Base-by-base conservation (phyloP, 495 filamentous ascomycete species). In the Paragyromitra xinjiangensis region DNA sequence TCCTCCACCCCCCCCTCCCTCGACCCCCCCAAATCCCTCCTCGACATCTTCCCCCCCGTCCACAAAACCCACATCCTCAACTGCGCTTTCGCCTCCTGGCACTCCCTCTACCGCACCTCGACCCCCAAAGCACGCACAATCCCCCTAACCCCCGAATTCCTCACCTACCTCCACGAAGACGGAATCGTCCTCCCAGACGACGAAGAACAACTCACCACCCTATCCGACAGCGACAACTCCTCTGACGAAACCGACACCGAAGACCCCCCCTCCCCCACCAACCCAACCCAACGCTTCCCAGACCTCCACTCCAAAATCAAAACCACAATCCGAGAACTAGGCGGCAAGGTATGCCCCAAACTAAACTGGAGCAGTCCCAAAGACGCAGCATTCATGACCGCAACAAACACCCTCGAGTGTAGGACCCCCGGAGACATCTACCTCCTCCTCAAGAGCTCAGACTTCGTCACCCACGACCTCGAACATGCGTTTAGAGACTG, bases 331-430 rank as follows among this genome's bases (percentile, higher is more conserved):
- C 80, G 87, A 3, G 89, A 92, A 69, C 87, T 98, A 0, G 93
- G 92, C 42, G 95, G 95, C 71, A 89, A 89, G 42, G 94, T 94
- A 0, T 89, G 90, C 0, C 96, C 96, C 2, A 99, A 99, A 81
- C 86, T 99, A 29, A 97, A 98, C 86, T 99, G 95, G 95, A 97
- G 94, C 39, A 89, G 92, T 3, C 95, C 95, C 0, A 98, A 98
- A 83, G 95, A 99, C 82, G 96, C 95, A 8, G 92, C 92, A n/a
- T 98, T 93, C 90, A 98, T 99, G 84, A 89, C 88, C 14, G 90
- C 93, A 0, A 93, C 92, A 37, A 98, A 98, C 80, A 94, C 91
- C 45, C 90, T 96, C 80, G 93, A 97, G 83, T 99, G 95, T 84
- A 89, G 88, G 0, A 89, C 88, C 1, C 88, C 95, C 0, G 94